Conservation (phyloP, 2,329 filamentous ascomycete genomes). For the Lasiodiplodia theobromae region DNA sequence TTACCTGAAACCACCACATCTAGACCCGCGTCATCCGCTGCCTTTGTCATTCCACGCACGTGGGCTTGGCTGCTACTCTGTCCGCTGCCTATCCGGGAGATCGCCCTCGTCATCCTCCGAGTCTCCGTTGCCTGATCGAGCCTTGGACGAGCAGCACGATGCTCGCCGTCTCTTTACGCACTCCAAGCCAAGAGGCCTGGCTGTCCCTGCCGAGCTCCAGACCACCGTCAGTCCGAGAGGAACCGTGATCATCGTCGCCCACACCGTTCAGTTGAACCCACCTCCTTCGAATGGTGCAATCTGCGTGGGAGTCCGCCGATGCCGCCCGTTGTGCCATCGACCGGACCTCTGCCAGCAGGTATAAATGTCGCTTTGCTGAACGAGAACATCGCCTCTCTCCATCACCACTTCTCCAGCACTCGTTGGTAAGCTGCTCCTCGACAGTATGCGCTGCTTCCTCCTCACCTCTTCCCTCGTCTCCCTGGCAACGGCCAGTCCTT, state of each 20-base stretch:
- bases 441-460: not conserved
- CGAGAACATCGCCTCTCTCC: not conserved
- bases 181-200: not conserved
- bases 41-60: not conserved
- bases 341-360: not conserved
- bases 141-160: not conserved
- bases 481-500: not conserved
- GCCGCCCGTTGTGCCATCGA: not conserved
- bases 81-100: conserved; percentile 3
- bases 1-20: conserved; percentile 7
- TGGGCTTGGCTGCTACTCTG: conserved; percentile 3
- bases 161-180: not conserved
- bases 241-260: conserved; percentile 1
- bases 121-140: not conserved
- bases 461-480: not conserved
- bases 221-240: conserved; percentile 4
- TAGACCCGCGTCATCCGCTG: not conserved
- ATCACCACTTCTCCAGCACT: not conserved
- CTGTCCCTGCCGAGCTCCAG: no score
- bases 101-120: not conserved
- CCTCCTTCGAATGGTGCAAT: not conserved
- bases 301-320: not conserved
- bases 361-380: not conserved
- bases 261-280: conserved; percentile 1
- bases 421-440: not conserved